Base-by-base conservation (phyloP, 2,329 filamentous ascomycete species). In the Diplodia sapinea region DNA sequence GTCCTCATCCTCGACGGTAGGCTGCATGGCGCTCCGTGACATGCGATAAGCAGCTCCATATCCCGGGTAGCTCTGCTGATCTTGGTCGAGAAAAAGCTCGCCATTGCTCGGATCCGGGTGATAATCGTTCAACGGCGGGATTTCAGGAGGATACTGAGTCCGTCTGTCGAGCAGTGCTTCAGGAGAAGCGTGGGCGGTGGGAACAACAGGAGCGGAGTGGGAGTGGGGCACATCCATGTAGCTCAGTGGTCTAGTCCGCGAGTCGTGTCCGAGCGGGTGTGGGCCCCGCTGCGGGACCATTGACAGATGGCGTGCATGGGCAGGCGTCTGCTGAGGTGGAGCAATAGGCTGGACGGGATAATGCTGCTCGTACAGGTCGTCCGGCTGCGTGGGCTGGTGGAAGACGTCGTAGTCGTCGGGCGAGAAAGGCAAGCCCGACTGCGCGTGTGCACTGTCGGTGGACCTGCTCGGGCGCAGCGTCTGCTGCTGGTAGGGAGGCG, bases 1-100 rank as follows among this genome's bases (percentile, higher is more conserved):
- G 4, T 88, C 87, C 6, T 84, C 86, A 70, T 90, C 88, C 73
- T 90, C 88, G 6, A 88, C 87, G 7, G 85, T 89, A 2, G 85
- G 86, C 71, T 88, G 87, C 85, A 87, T 84, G 0, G 84, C 82
- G 68, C 73, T 76, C 23, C 72, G 71, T 82, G 81, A 72, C 81
- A 79, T 50, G 82, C 82, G 47, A 76, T 72, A 65, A 84, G 66
- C 66, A 36, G 66, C 66, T n/a, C 66, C 66, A 43, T 63, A 68
- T 17, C 55, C 50, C 26, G 47, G 59, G 13, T 61, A 61, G 49
- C n/a, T 40, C n/a, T 56, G 54, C 47, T 66, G 64, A 36, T 66
- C 64, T 59, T 66, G 54, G n/a, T 57, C 47, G 3, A 52, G 64
- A 57, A 36, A 33, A 33, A 59, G 57, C 8, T 51, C 20, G 43